A percentile compares a stretch with the other conserved stretches of the same genome.
Conservation (phyloP, 2,329 filamentous ascomycete species). For the Talaromyces sp. region DNA sequence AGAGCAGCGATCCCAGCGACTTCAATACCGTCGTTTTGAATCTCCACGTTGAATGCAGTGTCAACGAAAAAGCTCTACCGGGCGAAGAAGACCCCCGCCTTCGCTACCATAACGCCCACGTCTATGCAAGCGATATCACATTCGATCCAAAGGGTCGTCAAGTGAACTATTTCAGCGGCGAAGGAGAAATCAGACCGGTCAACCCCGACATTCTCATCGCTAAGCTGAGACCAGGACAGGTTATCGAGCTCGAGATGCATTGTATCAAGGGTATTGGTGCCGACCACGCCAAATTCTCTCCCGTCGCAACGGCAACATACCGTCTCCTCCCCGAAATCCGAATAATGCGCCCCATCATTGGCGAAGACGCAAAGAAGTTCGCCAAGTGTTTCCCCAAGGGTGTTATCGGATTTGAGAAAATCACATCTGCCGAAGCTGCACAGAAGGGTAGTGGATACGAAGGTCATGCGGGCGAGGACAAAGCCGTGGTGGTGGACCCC, state of each 20-base stretch:
- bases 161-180: constrained; percentile 62
- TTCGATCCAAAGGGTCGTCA: constrained; percentile 77
- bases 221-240: constrained; percentile 88
- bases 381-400: constrained; percentile 82
- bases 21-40: constrained; percentile 82
- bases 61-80: constrained; percentile 67
- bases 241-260: constrained; percentile 82
- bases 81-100: constrained; percentile 77
- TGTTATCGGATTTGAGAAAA: constrained; percentile 75
- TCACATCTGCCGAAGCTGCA: constrained; percentile 65
- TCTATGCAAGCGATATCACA: constrained; percentile 73
- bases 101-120: constrained; percentile 79
- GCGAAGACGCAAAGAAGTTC: constrained; percentile 84
- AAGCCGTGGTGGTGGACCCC: constrained; percentile 81
- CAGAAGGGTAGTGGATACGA: constrained; percentile 63
- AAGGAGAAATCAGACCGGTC: constrained; percentile 67
- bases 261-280: constrained; percentile 91
- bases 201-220: constrained; percentile 93
- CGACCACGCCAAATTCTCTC: constrained; percentile 96
- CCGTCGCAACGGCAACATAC: constrained; percentile 92
- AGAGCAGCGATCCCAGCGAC: constrained; percentile 58
- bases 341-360: constrained; percentile 79
- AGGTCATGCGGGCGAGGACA: constrained; percentile 72
- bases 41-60: constrained; percentile 75
- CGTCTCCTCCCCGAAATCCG: constrained; percentile 83